Evolutionary conservation across 106 monocot species (phyloP), one percentile per base, ranked within the genome.

Genomic region (Chionographis japonica): DNA sequence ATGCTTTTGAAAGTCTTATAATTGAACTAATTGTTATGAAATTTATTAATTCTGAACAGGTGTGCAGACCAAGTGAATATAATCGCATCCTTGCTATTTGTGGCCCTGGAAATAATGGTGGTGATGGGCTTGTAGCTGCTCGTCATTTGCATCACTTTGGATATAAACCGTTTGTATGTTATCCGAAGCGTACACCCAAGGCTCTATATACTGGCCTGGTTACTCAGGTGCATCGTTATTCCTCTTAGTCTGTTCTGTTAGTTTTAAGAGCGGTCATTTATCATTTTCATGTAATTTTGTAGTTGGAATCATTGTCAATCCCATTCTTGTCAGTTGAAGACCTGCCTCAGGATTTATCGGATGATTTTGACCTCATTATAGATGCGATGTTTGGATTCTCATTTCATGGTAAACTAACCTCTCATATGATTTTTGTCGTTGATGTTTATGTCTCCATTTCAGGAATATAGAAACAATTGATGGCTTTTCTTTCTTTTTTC

Each of bases 51-150:
- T 46, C 40, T 73, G 40, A 40, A 59, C 72, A 97, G 95, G 92
- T 97, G 15, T 92, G 92, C 70, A 89, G 85, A 60, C 68, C 68
- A 76, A 82, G 68, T 68, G 87, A 85, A 74, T 76, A 87, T 62
- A 65, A 69, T 18, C 83, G 85, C 12, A 63, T 92, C 12, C 87
- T 97, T 57, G 74, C 74, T 38, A 81, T 92, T 11, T 97, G 97
- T 58, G 97, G 97, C 74, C 97, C 97, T 52, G 97, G 97, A 70
- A 97, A 97, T 79, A 97, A 97, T 79, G 92, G 97, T 61, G 95
- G 95, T 50, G 97, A 92, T 85, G 97, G 97, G 50, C 74, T 97
- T 12, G 97, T 97, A 49, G 92, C 89, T 60, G 97, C 87, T 77
- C 86, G 97, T 8, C 97, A 97, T 70, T 78, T 91, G 18, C 49